Base-by-base conservation (phyloP, 2,329 filamentous ascomycete genomes). In the Calcarisporium arbuscula region DNA sequence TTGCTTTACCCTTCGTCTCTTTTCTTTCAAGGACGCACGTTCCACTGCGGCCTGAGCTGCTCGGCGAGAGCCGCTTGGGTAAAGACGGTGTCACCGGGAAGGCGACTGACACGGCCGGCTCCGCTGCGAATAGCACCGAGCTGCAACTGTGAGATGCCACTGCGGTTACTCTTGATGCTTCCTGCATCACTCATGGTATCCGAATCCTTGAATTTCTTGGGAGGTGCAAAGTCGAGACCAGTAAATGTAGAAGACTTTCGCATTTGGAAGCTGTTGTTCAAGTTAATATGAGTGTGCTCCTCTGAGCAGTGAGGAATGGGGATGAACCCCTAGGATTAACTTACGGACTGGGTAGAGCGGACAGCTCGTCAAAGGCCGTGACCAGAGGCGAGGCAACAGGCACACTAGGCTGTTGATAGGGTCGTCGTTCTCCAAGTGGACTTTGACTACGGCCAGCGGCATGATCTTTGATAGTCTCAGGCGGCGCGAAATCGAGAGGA, bases 331-430 rank as follows among this genome's bases (percentile, higher is more conserved):
- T 8, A 3, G n/a, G 28, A 15, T 8, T 8, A 43, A 83, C 85
- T 83, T 78, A 90, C 77, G 92, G 88, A 72, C 88, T 95, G 23
- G 92, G 92, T 44, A 98, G 79, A 8, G 74, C 72, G 10, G 82
- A 63, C 42, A 96, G 78, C 39, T 96, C 90, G 37, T 96, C 90
- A 58, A 88, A 95, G 5, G 88, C 73, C 40, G 82, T 86, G 17
- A 74, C 80, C 25, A 95, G 70, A 1, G 89, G 89, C n/a, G 80
- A 83, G 53, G 85, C 82, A 19, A 77, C 73, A 12, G 82, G 77
- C 3, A 89, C 72, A 23, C 70, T 67, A n/a, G 83, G 80, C 37
- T 79, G 80, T n/a, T n/a, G n/a, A 64, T 86, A 98, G 2, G 87
- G 79, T 21, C 80, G 62, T 45, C 77, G 68, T 54, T 81, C 77